Base-by-base conservation (phyloP, 2,329 filamentous ascomycete species). In the Diaporthe humulicola region DNA sequence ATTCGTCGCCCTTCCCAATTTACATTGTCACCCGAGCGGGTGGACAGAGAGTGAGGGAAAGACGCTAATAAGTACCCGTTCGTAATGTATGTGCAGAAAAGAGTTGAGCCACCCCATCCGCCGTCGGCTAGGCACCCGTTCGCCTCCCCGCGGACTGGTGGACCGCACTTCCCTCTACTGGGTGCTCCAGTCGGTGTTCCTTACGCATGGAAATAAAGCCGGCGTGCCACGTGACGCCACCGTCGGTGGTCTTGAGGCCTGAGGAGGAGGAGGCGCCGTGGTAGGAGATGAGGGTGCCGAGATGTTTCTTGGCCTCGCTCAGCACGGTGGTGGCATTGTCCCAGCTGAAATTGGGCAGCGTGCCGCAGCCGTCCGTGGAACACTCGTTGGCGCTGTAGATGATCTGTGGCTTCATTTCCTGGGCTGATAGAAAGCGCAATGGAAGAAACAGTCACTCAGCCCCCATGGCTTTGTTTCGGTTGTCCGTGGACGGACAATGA, bases 321-420 rank as follows among this genome's bases (percentile, higher is more conserved):
- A 76, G 48, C 14, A 38, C 52, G 15, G 75, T 38, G n/a, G 57
- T 73, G 30, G 75, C 50, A 17, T 75, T 58, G 22, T 57, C 38
- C 73, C 73, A 75, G 61, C 73, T 61, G 54, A 71, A 76, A 17
- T 67, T 66, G 28, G 54, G 30, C 33, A 77, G 74, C 7, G 75
- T 77, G 19, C 75, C 75, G 60, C 74, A 75, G 1, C 45, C 69
- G 71, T 15, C 14, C 22, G 50, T 42, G 67, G 67, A 71, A 48
- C 73, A 74, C 60, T 74, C 73, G n/a, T 74, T 71, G 56, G 67
- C 73, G 30, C 70, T 70, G 66, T 76, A 73, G 57, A 75, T 69
- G 48, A 76, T 67, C n/a, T 57, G 56, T 8, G 73, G 73, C 73
- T 76, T 75, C 73, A 75, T 73, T 19, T 73, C 73, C 30, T 57